Evolutionary conservation across 371 early-diverging fungal genomes (phyloP).

Genomic region (Mortierella sp.): DNA sequence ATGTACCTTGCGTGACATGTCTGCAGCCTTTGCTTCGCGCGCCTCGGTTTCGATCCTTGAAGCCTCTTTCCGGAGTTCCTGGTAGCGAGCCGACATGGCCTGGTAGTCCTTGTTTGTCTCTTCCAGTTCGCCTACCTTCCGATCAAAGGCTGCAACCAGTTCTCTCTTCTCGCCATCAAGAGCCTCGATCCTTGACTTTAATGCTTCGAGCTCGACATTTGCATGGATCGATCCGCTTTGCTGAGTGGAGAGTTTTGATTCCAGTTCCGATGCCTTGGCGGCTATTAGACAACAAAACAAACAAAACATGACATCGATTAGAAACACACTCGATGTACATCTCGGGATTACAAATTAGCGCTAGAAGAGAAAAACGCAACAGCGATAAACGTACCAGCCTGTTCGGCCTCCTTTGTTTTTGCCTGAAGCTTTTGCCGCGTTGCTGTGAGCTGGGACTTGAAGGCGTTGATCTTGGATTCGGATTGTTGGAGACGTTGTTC

Average conservation of each 20-base stretch:
- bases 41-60: conserved; percentile 46
- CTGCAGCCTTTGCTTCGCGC: conserved; percentile 51
- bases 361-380: neutral
- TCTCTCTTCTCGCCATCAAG: conserved; percentile 51
- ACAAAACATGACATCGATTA: neutral
- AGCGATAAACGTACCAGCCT: conserved; percentile 24
- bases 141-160: conserved; percentile 33
- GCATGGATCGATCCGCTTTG: conserved; percentile 50
- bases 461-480: conserved; percentile 42
- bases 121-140: conserved; percentile 47
- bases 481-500: conserved; percentile 52
- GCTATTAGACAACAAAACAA: conserved; percentile 1
- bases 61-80: conserved; percentile 46
- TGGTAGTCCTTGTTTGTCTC: conserved; percentile 49
- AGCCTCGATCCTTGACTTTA: conserved; percentile 38
- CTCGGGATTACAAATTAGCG: no score
- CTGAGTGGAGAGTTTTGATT: conserved; percentile 28
- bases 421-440: conserved; percentile 58
- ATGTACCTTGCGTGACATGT: conserved; percentile 46
- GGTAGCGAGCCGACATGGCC: conserved; percentile 33
- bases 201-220: conserved; percentile 32
- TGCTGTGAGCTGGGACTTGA: conserved; percentile 49
- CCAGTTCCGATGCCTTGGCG: conserved; percentile 37
- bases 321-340: neutral
- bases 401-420: conserved; percentile 47